A percentile compares a stretch with the other conserved stretches of the same genome.
These are phyloP conservation scores for Trametes sp. DNA, from an alignment of 1,284 basidiomycete species.

Conservation along the genomic window DNA sequence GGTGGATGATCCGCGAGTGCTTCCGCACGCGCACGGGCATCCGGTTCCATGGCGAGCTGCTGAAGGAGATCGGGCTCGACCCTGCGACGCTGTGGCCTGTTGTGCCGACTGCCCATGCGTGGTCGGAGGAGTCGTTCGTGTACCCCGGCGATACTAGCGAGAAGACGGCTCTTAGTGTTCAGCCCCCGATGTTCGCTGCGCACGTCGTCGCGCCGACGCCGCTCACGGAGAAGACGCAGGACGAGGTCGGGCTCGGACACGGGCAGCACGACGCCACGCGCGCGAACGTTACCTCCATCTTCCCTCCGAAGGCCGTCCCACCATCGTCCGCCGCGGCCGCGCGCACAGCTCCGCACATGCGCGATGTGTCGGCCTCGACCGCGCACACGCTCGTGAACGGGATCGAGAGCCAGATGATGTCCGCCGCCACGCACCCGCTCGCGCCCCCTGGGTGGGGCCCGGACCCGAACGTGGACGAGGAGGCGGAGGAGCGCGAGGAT, in stretches of 20 bases:
- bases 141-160: slow-evolving; percentile 4
- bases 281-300: background rate
- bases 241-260: slow-evolving; percentile 20
- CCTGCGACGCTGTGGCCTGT: slow-evolving; percentile 45
- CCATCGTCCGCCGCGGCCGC: background rate
- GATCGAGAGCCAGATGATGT: slow-evolving; percentile 7
- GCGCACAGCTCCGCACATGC: slow-evolving; percentile 10
- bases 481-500: slow-evolving; percentile 59
- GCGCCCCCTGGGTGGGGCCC: slow-evolving; percentile 14
- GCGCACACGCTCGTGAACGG: slow-evolving; percentile 23
- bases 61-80: slow-evolving; percentile 58
- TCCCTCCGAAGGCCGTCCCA: background rate
- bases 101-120: background rate
- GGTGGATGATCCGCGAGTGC: slow-evolving; percentile 73
- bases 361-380: slow-evolving; percentile 25
- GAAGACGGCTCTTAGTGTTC: slow-evolving; percentile 1
- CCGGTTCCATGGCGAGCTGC: slow-evolving; percentile 49
- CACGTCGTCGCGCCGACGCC: slow-evolving; percentile 24
- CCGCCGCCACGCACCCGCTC: background rate
- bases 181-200: slow-evolving; percentile 12
- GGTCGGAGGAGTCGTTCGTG: slow-evolving; percentile 13
- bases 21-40: slow-evolving; percentile 51
- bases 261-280: slow-evolving; percentile 2
- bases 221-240: slow-evolving; percentile 16
- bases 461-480: slow-evolving; percentile 44